phyloP scores from a whole-genome alignment of 805 yeast genomes.

The Scheffersomyces amazonensis region DNA sequence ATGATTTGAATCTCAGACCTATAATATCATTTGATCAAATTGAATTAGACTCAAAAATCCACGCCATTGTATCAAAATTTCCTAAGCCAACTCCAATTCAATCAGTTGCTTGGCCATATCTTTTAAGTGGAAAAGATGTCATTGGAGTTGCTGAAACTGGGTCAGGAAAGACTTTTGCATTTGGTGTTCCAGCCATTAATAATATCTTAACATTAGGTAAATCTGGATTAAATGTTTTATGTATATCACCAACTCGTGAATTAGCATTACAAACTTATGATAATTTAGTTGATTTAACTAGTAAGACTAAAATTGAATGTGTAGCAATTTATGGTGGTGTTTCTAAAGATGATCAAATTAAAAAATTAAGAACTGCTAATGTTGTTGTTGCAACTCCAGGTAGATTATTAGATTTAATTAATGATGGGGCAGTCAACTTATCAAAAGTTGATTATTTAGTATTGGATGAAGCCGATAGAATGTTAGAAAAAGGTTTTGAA shows the following conservation, averaged over 20 bases:
- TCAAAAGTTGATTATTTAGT: conserved; percentile 72
- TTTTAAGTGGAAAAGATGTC: conserved; percentile 76
- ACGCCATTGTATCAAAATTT: conserved; percentile 63
- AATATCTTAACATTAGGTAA: conserved; percentile 49
- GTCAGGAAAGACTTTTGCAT: conserved; percentile 95
- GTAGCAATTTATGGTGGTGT: conserved; percentile 97
- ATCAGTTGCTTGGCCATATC: conserved; percentile 90
- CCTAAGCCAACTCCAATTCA: conserved; percentile 96
- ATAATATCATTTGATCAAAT: conserved; percentile 65
- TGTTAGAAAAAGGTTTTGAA: conserved; percentile 98
- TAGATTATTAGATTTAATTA: conserved; percentile 82
- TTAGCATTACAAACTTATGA: conserved; percentile 92
- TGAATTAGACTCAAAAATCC: conserved; percentile 50
- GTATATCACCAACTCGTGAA: conserved; percentile 96
- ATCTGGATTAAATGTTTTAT: conserved; percentile 67
- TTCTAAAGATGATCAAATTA: conserved; percentile 87
- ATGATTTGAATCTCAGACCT: conserved; percentile 56
- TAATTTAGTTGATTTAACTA: conserved; percentile 66
- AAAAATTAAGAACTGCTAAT: conserved; percentile 60
- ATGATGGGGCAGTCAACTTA: conserved; percentile 80
- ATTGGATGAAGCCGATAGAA: conserved; percentile 97
- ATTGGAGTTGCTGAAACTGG: conserved; percentile 99
- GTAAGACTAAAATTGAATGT: conserved; percentile 59
- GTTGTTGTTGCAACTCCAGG: conserved; percentile 99
- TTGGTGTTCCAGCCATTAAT: conserved; percentile 94